phyloP scores from a whole-genome alignment of 192 early-diverging fungal species.

The Linnemannia elongata region DNA sequence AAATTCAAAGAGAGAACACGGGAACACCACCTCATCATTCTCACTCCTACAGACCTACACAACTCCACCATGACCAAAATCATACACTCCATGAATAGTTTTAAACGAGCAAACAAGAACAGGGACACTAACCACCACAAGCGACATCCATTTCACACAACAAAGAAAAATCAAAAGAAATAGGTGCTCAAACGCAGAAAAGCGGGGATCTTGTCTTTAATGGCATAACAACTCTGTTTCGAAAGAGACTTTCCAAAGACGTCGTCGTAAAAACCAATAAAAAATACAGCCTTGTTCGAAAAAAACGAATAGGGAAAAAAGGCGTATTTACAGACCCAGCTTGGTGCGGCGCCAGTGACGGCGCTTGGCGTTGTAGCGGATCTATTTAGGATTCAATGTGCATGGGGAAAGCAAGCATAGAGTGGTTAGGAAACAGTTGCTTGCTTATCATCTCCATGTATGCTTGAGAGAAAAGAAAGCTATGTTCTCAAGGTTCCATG shows the following conservation, averaged over 20 bases:
- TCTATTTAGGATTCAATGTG: not conserved
- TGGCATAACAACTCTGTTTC: not conserved
- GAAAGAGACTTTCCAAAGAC: conserved; percentile 5
- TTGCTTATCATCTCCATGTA: not conserved
- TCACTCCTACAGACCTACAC: too few species aligned
- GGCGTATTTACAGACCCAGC: conserved; percentile 86
- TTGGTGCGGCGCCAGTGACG: conserved; percentile 99
- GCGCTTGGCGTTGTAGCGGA: conserved; percentile 98
- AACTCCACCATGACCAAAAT: too few species aligned
- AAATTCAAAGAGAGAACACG: not conserved
- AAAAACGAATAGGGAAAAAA: not conserved
- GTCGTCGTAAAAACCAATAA: conserved; percentile 4
- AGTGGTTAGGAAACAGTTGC: not conserved
- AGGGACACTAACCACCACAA: too few species aligned
- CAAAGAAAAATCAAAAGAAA: not conserved
- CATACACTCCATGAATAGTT: too few species aligned
- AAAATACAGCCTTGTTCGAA: not conserved
- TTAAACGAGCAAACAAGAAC: too few species aligned
- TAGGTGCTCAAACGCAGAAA: conserved; percentile 8
- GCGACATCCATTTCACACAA: not conserved
- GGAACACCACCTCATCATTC: not conserved
- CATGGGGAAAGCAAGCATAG: conserved; percentile 1
- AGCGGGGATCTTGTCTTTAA: conserved; percentile 10
- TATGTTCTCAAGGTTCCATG: too few species aligned
- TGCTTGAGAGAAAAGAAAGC: too few species aligned